A percentile compares a stretch with the other conserved stretches of the same genome.
Conservation (phyloP, 2,329 filamentous ascomycete species). For the Pleurostoma richardsiae region DNA sequence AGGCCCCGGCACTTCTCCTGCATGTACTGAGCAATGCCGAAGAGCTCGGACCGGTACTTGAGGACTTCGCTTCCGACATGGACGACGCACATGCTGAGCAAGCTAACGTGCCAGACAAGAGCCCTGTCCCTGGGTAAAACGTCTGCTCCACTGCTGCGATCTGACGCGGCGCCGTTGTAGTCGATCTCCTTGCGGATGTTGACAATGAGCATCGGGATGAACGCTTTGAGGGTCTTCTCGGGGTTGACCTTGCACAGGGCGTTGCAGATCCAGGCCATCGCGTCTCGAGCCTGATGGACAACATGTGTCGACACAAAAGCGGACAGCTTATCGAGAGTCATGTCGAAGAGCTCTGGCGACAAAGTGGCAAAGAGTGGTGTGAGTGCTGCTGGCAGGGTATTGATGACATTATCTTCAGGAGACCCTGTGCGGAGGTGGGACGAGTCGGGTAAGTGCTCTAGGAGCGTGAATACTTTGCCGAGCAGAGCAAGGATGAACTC, state of each 20-base stretch:
- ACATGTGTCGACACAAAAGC: conserved; percentile 91
- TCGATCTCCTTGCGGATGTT: conserved; percentile 96
- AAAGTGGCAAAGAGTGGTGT: conserved; percentile 86
- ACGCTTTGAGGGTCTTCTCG: conserved; percentile 83
- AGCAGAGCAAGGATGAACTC: conserved; percentile 90
- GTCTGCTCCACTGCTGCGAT: conserved; percentile 87
- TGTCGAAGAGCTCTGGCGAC: conserved; percentile 89
- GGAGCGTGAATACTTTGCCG: conserved; percentile 87
- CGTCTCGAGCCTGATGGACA: conserved; percentile 92
- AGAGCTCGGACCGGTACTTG: conserved; percentile 81
- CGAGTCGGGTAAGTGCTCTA: conserved; percentile 92
- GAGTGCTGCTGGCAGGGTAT: conserved; percentile 86
- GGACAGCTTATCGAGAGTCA: conserved; percentile 86
- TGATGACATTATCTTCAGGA: conserved; percentile 95
- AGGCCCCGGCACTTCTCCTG: conserved; percentile 91
- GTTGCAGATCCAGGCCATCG: conserved; percentile 98
- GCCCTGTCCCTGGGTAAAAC: conserved; percentile 89
- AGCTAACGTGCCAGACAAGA: conserved; percentile 93
- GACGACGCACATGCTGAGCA: conserved; percentile 96
- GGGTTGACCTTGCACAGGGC: conserved; percentile 93
- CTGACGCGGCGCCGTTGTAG: conserved; percentile 91
- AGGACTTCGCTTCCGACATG: conserved; percentile 90
- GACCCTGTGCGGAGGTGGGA: conserved; percentile 83
- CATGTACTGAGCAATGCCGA: conserved; percentile 92
- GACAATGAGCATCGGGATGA: conserved; percentile 84